Base-by-base conservation (phyloP, 2,329 filamentous ascomycete species). In the Eutypella sp. region DNA sequence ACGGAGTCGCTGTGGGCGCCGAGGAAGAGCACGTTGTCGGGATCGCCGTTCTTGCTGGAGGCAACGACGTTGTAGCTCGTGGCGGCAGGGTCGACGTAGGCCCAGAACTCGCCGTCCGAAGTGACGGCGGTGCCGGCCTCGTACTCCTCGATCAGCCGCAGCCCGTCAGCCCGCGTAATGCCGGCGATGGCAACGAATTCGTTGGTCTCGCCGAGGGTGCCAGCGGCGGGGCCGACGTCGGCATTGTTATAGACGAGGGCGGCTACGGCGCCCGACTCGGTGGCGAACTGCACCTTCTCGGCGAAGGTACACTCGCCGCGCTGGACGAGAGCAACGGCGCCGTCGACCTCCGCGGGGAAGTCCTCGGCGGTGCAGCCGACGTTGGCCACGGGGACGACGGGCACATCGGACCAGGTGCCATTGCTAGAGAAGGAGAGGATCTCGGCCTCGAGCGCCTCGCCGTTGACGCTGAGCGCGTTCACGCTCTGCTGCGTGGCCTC, bases 171-270 rank as follows among this genome's bases (percentile, higher is more conserved):
- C 1, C 58, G 54, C 5, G 60, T 53, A 27, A 71, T 62, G 1
- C 69, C 61, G 8, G 60, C 68, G 5, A 67, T 63, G 9, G 70
- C 66, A 9, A 66, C 59, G 4, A 70, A 56, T 16, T 58, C 50
- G 54, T 66, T 69, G 52, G 65, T 63, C 1, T 67, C 67, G 16
- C 74, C 71, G 2, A 85, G 69, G 0, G 79, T 84, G 7, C 78
- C 81, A 20, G 67, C 64, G 2, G 72, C 61, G 3, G 67, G 59
- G 9, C 57, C 51, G 1, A 77, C 79, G 0, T 72, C 65, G 2
- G 65, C 68, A 50, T 85, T 81, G 70, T 87, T 80, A 60, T 82
- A 84, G 41, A 87, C 70, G 24, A 87, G 63, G 1, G 75, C 70
- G 34, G 63, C 71, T 2, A 67, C 34, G 2, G 71, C 72, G 36